Conservation (phyloP, 768 basidiomycete genomes). For the Lactarius sanguifluus region DNA sequence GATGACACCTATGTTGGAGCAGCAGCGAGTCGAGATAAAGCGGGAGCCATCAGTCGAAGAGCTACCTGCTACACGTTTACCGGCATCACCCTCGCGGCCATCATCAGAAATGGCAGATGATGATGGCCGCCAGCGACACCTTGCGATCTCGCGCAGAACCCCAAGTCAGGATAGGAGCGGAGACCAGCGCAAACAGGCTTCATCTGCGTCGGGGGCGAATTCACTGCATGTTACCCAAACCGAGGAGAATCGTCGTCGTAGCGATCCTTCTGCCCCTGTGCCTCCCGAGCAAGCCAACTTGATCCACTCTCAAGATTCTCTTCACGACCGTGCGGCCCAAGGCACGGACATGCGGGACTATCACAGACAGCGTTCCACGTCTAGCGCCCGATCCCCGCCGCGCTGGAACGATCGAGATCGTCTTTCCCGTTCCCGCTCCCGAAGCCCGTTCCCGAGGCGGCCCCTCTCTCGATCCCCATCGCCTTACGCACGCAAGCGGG, state of each 20-base stretch:
- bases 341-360: not conserved
- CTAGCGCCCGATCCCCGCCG: conserved; percentile 8
- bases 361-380: conserved; percentile 10
- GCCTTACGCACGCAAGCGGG: conserved; percentile 14
- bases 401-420: conserved; percentile 13
- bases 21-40: conserved; percentile 8
- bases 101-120: not conserved
- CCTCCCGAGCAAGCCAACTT: not conserved
- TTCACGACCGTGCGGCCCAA: not conserved
- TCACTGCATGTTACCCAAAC: not conserved
- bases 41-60: conserved; percentile 16
- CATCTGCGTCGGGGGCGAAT: not conserved
- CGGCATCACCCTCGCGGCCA: not conserved
- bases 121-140: not conserved
- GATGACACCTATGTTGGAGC: not conserved
- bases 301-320: not conserved
- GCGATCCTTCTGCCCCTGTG: not conserved
- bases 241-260: not conserved
- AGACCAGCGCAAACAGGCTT: not conserved
- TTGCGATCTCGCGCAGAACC: not conserved
- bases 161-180: conserved; percentile 10
- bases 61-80: not conserved
- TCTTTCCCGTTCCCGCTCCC: conserved; percentile 10
- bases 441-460: not conserved
- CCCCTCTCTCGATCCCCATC: conserved; percentile 18